A percentile compares a stretch with the other conserved stretches of the same genome.
phyloP scores from a whole-genome alignment of 306 rosid genomes.

The Urtica urens region DNA sequence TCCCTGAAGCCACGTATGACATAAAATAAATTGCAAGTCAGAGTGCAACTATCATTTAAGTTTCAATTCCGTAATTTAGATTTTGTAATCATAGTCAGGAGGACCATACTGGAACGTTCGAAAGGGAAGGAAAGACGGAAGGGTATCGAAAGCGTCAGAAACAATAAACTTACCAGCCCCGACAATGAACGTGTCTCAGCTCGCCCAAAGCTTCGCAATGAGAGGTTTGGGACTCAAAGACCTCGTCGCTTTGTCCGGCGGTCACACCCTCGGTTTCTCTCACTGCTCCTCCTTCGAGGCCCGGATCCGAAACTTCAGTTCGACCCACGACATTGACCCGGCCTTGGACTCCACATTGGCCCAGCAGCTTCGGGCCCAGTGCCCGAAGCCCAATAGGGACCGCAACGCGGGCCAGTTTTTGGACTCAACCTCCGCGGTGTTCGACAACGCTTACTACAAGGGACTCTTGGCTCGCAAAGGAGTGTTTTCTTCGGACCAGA shows the following conservation, averaged over 20 bases:
- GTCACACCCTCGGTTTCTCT: slow-evolving; percentile 64
- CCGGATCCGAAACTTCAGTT: slow-evolving; percentile 34
- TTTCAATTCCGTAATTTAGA: background rate
- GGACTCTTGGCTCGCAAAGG: slow-evolving; percentile 36
- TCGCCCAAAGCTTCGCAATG: slow-evolving; percentile 40
- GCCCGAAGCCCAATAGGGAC: slow-evolving; percentile 38
- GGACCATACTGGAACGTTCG: slow-evolving; percentile 61
- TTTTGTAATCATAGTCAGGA: slow-evolving; percentile 34
- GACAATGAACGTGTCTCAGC: slow-evolving; percentile 38
- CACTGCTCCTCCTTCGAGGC: slow-evolving; percentile 53
- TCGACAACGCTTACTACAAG: slow-evolving; percentile 61
- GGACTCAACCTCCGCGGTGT: slow-evolving; percentile 59
- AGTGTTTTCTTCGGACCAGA: slow-evolving; percentile 59
- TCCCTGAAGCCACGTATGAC: too few species aligned
- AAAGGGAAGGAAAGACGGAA: slow-evolving; percentile 75
- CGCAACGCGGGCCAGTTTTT: slow-evolving; percentile 36
- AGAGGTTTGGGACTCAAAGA: slow-evolving; percentile 57
- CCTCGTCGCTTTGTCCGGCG: slow-evolving; percentile 69
- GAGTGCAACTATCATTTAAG: too few species aligned
- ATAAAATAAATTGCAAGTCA: too few species aligned
- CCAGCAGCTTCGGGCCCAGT: slow-evolving; percentile 24
- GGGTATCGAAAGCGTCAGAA: slow-evolving; percentile 49
- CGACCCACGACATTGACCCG: slow-evolving; percentile 42
- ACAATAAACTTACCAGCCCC: slow-evolving; percentile 57
- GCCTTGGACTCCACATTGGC: slow-evolving; percentile 36